Percentiles rank a stretch among this genome's conserved stretches.
phyloP scores from a whole-genome alignment of 2,329 filamentous ascomycete species.

The Hymenotorrendiella dingleyae region DNA sequence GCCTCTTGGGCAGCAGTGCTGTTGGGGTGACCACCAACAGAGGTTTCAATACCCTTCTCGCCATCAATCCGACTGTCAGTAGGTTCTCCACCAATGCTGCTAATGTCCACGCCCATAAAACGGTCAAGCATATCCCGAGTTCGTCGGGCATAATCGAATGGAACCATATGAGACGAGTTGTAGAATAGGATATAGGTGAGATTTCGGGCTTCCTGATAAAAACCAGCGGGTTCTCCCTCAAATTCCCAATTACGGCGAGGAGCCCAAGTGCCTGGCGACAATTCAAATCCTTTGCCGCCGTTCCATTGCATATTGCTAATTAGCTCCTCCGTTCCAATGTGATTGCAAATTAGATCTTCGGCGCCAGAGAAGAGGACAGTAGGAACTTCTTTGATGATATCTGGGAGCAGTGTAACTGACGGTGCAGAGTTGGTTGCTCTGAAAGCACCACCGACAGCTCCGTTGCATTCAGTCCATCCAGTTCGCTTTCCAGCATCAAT shows the following conservation, averaged over 20 bases:
- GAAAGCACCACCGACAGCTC: conserved; percentile 70
- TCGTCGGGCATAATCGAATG: conserved; percentile 82
- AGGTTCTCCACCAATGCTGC: conserved; percentile 70
- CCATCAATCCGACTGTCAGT: conserved; percentile 64
- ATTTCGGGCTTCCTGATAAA: conserved; percentile 93
- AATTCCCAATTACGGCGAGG: conserved; percentile 94
- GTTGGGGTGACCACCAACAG: conserved; percentile 62
- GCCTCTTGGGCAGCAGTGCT: conserved; percentile 58
- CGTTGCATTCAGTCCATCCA: conserved; percentile 88
- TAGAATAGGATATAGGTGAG: conserved; percentile 93
- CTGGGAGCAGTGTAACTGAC: conserved; percentile 68
- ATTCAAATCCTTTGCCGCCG: conserved; percentile 84
- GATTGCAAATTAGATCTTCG: conserved; percentile 94
- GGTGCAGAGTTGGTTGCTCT: conserved; percentile 64
- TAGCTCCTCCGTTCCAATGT: conserved; percentile 84
- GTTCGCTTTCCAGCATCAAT: conserved; percentile 75
- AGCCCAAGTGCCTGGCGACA: conserved; percentile 79
- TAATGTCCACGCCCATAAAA: conserved; percentile 90
- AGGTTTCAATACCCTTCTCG: conserved; percentile 60
- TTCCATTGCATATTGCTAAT: conserved; percentile 92
- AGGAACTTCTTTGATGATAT: conserved; percentile 68
- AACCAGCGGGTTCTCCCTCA: conserved; percentile 78
- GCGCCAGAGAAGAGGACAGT: conserved; percentile 88
- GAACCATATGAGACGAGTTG: conserved; percentile 97
- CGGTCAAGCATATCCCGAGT: conserved; percentile 95